phyloP scores from a whole-genome alignment of 805 yeast genomes.

The Hyphopichia homilentoma region DNA sequence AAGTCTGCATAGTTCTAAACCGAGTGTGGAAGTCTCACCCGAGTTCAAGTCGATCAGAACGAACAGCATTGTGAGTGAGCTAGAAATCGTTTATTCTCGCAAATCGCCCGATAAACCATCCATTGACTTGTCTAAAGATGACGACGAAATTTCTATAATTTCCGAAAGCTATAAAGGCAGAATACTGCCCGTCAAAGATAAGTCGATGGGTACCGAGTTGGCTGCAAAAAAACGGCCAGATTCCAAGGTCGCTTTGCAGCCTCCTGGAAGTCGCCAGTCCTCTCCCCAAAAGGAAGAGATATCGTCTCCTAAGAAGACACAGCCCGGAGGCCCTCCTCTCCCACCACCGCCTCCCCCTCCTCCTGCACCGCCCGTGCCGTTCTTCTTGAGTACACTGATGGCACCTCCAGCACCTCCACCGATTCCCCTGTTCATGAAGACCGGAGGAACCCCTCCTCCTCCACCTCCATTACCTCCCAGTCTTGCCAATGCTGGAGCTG shows the following conservation, averaged over 20 bases:
- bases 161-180: background rate
- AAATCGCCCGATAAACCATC: background rate
- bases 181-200: background rate
- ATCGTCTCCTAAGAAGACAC: too few relatives aligned
- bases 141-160: background rate
- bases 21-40: slow-evolving; percentile 1
- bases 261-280: too few relatives aligned
- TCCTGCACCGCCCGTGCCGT: slow-evolving; percentile 15
- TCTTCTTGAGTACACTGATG: slow-evolving; percentile 3
- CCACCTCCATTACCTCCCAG: slow-evolving; percentile 14
- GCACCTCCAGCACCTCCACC: slow-evolving; percentile 23
- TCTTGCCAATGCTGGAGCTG: background rate
- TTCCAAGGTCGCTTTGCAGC: too few relatives aligned
- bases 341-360: slow-evolving; percentile 4
- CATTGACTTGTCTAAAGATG: slow-evolving; percentile 1
- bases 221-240: background rate
- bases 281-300: too few relatives aligned
- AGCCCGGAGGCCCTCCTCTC: too few relatives aligned
- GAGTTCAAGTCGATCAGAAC: background rate
- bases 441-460: slow-evolving; percentile 12
- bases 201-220: background rate
- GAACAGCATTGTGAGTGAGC: slow-evolving; percentile 1
- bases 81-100: background rate
- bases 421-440: slow-evolving; percentile 10
- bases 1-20: too few relatives aligned